These are phyloP conservation scores for Penicillium goetzii DNA, from an alignment of 495 filamentous ascomycete genomes.

Conservation along the genomic window DNA sequence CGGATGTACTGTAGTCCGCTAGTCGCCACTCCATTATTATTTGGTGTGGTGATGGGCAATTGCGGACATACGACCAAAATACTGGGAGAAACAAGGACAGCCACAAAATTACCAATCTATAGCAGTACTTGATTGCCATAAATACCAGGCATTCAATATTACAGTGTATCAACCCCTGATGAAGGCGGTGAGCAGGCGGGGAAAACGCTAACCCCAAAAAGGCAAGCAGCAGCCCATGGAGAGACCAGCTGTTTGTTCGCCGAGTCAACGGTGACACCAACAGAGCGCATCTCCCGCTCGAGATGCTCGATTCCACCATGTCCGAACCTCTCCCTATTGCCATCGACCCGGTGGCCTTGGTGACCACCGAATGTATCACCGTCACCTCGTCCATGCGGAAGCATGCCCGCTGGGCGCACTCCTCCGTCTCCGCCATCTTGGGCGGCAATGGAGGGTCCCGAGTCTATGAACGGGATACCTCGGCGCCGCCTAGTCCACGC, in stretches of 20 bases:
- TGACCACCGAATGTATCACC: constrained; percentile 98
- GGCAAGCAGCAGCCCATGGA: constrained; percentile 34
- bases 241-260: constrained; percentile 39
- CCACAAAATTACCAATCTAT: not conserved
- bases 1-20: no score
- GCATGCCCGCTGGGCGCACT: constrained; percentile 94
- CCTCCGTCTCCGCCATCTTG: constrained; percentile 93
- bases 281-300: constrained; percentile 33
- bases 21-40: not conserved
- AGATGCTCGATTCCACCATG: constrained; percentile 39
- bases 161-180: constrained; percentile 25
- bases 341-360: constrained; percentile 90
- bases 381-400: constrained; percentile 99
- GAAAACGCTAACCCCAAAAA: constrained; percentile 30
- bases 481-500: constrained; percentile 44
- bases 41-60: not conserved
- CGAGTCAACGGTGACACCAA: constrained; percentile 26
- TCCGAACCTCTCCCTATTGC: constrained; percentile 65
- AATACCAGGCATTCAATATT: not conserved
- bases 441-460: constrained; percentile 69
- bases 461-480: constrained; percentile 48
- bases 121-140: not conserved
- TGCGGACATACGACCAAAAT: not conserved
- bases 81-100: not conserved
- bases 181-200: constrained; percentile 35